Percentiles rank a stretch among this genome's conserved stretches.
These are phyloP conservation scores for Debaryomyces udenii DNA, from an alignment of 1,139 yeast genomes.

Conservation along the genomic window DNA sequence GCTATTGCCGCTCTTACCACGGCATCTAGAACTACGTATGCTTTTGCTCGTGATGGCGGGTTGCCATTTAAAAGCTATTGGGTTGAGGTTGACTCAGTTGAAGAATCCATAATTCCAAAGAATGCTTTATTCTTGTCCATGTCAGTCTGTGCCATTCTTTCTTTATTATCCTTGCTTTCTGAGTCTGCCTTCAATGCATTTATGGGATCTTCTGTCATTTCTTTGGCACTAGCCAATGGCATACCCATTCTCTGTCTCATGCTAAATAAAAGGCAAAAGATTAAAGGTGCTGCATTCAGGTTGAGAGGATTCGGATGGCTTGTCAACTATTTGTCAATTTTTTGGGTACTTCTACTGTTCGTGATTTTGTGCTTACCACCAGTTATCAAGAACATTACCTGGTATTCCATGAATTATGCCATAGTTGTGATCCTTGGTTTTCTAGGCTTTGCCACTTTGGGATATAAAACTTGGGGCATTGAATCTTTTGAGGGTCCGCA, in stretches of 20 bases:
- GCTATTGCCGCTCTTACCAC: slow-evolving; percentile 82
- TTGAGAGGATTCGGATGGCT: slow-evolving; percentile 67
- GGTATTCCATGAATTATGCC: slow-evolving; percentile 74
- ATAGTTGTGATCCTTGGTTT: slow-evolving; percentile 59
- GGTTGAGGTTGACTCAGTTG: slow-evolving; percentile 64
- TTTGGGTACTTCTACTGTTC: slow-evolving; percentile 64
- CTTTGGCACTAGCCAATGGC: slow-evolving; percentile 75
- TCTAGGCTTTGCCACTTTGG: slow-evolving; percentile 47
- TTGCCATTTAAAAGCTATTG: slow-evolving; percentile 69
- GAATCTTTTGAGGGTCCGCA: slow-evolving; percentile 65
- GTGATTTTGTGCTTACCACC: slow-evolving; percentile 76
- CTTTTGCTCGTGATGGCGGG: slow-evolving; percentile 89
- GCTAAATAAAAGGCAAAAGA: slow-evolving; percentile 61
- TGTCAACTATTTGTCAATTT: slow-evolving; percentile 59
- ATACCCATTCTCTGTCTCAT: slow-evolving; percentile 70
- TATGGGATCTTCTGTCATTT: slow-evolving; percentile 82
- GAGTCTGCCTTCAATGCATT: slow-evolving; percentile 81
- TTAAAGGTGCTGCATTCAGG: slow-evolving; percentile 73
- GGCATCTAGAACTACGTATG: slow-evolving; percentile 83
- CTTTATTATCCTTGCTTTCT: slow-evolving; percentile 68
- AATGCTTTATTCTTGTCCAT: slow-evolving; percentile 75
- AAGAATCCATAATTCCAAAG: slow-evolving; percentile 64
- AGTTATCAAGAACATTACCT: slow-evolving; percentile 59
- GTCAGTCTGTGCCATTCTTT: slow-evolving; percentile 61
- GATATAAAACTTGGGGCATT: slow-evolving; percentile 64